A percentile compares a stretch with the other conserved stretches of the same genome.
Conservation (phyloP, 2,329 filamentous ascomycete species). For the Biscogniauxia marginata region DNA sequence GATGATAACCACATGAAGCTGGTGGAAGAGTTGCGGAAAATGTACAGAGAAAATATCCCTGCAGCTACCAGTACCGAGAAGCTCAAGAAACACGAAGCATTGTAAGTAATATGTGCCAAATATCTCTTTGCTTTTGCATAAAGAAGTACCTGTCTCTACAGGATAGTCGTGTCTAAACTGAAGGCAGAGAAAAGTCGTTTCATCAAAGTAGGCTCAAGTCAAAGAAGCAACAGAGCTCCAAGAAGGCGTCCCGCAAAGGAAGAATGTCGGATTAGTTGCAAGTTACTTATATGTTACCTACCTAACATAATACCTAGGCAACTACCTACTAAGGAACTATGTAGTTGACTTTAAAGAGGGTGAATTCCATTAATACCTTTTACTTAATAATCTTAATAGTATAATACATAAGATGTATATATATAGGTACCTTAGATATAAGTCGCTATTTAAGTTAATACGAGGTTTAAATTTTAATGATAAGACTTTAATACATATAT, state of each 20-base stretch:
- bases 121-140: too few relatives aligned
- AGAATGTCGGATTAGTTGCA: conserved; percentile 19
- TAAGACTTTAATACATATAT: too few relatives aligned
- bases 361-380: too few relatives aligned
- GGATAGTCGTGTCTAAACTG: conserved; percentile 12
- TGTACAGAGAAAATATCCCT: conserved; percentile 48
- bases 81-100: conserved; percentile 46
- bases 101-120: conserved; percentile 38
- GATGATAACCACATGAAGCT: conserved; percentile 54
- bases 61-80: conserved; percentile 46
- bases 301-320: too few relatives aligned
- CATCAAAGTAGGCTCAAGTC: conserved; percentile 43
- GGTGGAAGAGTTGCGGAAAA: conserved; percentile 44
- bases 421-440: too few relatives aligned
- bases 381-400: too few relatives aligned
- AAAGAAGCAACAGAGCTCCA: conserved; percentile 50
- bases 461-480: too few relatives aligned
- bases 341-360: too few relatives aligned
- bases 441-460: too few relatives aligned
- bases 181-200: conserved; percentile 45
- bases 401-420: too few relatives aligned
- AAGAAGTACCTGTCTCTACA: not conserved
- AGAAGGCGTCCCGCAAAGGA: conserved; percentile 48
- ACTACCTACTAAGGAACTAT: too few relatives aligned
- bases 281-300: not conserved